These are phyloP conservation scores for Penicillium crustosum DNA, from an alignment of 2,329 filamentous ascomycete species.

Conservation along the genomic window DNA sequence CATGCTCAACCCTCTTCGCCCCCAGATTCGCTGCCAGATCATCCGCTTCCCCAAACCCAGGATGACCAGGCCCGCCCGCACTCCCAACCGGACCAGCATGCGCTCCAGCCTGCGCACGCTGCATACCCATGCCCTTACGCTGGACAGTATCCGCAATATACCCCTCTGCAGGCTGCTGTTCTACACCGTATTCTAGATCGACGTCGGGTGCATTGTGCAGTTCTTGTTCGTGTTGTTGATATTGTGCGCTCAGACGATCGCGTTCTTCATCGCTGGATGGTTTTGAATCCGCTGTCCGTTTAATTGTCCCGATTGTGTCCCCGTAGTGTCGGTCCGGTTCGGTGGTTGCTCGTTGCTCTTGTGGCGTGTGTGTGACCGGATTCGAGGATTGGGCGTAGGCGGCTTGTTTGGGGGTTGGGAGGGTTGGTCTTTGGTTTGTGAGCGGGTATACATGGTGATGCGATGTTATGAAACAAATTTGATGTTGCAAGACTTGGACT, in stretches of 20 bases:
- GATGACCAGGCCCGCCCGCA: conserved; percentile 28
- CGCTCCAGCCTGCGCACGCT: conserved; percentile 33
- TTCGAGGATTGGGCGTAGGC: conserved; percentile 35
- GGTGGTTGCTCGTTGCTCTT: conserved; percentile 23
- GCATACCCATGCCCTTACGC: conserved; percentile 23
- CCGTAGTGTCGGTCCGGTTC: conserved; percentile 22
- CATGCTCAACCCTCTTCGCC: conserved; percentile 37
- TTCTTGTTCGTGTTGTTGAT: conserved; percentile 13
- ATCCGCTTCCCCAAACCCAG: conserved; percentile 34
- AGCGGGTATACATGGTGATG: conserved; percentile 17
- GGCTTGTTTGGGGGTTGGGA: conserved; percentile 39
- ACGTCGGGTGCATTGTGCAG: conserved; percentile 26
- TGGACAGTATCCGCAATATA: conserved; percentile 36
- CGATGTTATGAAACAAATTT: not conserved
- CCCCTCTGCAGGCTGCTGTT: conserved; percentile 38
- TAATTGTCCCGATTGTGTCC: conserved; percentile 26
- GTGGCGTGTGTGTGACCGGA: conserved; percentile 33
- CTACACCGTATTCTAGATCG: conserved; percentile 39
- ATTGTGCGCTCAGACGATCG: conserved; percentile 20
- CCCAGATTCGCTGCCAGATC: conserved; percentile 36
- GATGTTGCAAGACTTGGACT: not conserved
- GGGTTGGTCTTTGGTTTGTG: conserved; percentile 18
- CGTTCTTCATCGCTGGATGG: conserved; percentile 32
- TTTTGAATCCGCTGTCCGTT: conserved; percentile 26
- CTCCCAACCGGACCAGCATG: conserved; percentile 39